These are phyloP conservation scores for Metschnikowia lochheadii DNA, from an alignment of 805 yeast genomes.

Conservation along the genomic window DNA sequence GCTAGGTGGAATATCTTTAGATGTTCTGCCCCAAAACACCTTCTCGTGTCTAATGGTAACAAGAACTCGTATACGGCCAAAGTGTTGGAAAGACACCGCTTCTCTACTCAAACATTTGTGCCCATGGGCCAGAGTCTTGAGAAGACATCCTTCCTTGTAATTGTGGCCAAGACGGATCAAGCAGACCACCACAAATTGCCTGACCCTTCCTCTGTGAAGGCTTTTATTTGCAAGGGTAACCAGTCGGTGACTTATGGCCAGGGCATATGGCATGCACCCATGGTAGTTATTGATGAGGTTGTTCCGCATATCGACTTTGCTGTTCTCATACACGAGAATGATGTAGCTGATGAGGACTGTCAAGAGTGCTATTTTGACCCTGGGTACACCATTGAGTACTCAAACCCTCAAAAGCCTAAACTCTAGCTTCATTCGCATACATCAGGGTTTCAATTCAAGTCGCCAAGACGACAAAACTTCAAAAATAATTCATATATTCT, in stretches of 20 bases:
- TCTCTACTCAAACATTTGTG: constrained; percentile 81
- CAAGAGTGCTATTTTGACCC: constrained; percentile 73
- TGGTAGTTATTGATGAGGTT: constrained; percentile 71
- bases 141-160: constrained; percentile 64
- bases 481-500: constrained; percentile 34
- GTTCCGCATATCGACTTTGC: constrained; percentile 65
- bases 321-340: constrained; percentile 84
- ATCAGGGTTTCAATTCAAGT: background rate
- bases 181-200: constrained; percentile 45
- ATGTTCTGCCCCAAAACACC: constrained; percentile 70
- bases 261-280: constrained; percentile 94
- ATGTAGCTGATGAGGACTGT: constrained; percentile 73
- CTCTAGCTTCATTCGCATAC: constrained; percentile 2
- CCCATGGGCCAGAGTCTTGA: constrained; percentile 70
- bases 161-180: constrained; percentile 60
- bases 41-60: constrained; percentile 29
- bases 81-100: constrained; percentile 89
- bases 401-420: constrained; percentile 5
- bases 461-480: background rate
- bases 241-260: constrained; percentile 87
- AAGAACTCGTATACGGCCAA: constrained; percentile 44
- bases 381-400: constrained; percentile 40
- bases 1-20: constrained; percentile 83
- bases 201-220: constrained; percentile 54
- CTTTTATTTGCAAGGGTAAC: constrained; percentile 74